Evolutionary conservation across 2,329 filamentous ascomycete genomes (phyloP).

Genomic region (Ophidiomyces ophidiicola): DNA sequence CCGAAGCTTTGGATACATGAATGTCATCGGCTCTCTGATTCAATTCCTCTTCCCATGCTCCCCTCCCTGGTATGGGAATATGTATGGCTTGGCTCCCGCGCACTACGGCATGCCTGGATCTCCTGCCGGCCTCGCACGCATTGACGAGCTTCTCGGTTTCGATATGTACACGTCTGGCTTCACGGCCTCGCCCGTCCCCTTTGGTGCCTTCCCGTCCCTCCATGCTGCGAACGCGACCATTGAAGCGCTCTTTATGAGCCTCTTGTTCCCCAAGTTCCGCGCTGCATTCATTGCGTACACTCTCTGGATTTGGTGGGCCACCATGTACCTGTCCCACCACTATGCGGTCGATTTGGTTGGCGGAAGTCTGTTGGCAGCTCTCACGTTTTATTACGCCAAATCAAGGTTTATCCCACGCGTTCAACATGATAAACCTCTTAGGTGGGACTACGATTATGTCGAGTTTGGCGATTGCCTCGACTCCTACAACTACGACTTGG

Average conservation of each 20-base stretch:
- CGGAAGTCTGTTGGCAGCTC: conserved; percentile 64
- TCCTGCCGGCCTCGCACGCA: conserved; percentile 74
- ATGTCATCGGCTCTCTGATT: conserved; percentile 72
- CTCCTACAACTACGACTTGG: conserved; percentile 44
- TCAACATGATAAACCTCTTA: conserved; percentile 71
- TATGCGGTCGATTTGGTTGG: conserved; percentile 89
- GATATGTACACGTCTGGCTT: conserved; percentile 91
- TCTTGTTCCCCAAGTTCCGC: conserved; percentile 74
- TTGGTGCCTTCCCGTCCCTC: conserved; percentile 87
- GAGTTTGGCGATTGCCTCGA: conserved; percentile 59
- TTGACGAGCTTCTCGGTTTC: conserved; percentile 80
- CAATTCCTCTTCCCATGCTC: conserved; percentile 88
- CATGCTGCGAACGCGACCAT: conserved; percentile 83
- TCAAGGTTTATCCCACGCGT: conserved; percentile 68
- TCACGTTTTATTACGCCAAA: conserved; percentile 72
- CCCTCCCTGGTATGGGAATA: conserved; percentile 92
- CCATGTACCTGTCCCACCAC: conserved; percentile 95
- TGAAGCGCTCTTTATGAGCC: conserved; percentile 83
- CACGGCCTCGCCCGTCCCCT: conserved; percentile 78
- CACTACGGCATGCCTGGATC: conserved; percentile 86
- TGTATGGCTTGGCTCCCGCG: conserved; percentile 78
- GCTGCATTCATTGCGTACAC: conserved; percentile 72
- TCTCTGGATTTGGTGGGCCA: conserved; percentile 95
- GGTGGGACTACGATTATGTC: conserved; percentile 93
- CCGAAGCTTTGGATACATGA: conserved; percentile 83